Evolutionary conservation across 805 yeast species (phyloP).

Genomic region (Wickerhamiella kurtzmanii): DNA sequence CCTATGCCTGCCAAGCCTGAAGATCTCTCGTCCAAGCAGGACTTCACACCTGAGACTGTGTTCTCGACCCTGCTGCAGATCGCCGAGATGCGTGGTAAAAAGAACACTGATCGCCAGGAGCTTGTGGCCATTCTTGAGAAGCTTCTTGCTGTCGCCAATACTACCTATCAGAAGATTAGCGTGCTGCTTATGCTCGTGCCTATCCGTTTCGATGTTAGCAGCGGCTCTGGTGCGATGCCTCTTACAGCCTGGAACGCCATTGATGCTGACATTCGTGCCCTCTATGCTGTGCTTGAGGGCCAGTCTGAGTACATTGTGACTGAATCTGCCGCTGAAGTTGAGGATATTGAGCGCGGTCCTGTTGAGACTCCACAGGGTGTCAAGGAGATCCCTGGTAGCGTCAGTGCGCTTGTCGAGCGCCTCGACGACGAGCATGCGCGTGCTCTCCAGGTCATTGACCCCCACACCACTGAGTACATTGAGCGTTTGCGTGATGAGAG

Average conservation of each 20-base stretch:
- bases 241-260: conserved; percentile 66
- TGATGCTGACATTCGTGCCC: conserved; percentile 43
- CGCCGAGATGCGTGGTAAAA: conserved; percentile 88
- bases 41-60: conserved; percentile 34
- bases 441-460: conserved; percentile 79
- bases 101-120: conserved; percentile 71
- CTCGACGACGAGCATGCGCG: conserved; percentile 87
- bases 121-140: conserved; percentile 62
- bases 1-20: conserved; percentile 24
- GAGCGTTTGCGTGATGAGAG: conserved; percentile 83
- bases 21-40: conserved; percentile 11
- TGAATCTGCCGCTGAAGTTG: conserved; percentile 75
- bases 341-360: conserved; percentile 48
- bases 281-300: conserved; percentile 57
- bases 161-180: conserved; percentile 63
- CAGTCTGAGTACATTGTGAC: conserved; percentile 52
- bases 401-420: conserved; percentile 79
- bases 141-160: conserved; percentile 35
- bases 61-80: conserved; percentile 63
- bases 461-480: conserved; percentile 88
- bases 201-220: conserved; percentile 68
- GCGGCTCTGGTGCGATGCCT: conserved; percentile 56
- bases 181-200: conserved; percentile 74
- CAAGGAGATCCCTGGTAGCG: conserved; percentile 66
- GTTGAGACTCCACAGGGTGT: conserved; percentile 46